Evolutionary conservation across 176 grass and related monocot genomes (phyloP), one percentile per base, ranked within the genome.

Genomic region (Phoenix roebelenii): DNA sequence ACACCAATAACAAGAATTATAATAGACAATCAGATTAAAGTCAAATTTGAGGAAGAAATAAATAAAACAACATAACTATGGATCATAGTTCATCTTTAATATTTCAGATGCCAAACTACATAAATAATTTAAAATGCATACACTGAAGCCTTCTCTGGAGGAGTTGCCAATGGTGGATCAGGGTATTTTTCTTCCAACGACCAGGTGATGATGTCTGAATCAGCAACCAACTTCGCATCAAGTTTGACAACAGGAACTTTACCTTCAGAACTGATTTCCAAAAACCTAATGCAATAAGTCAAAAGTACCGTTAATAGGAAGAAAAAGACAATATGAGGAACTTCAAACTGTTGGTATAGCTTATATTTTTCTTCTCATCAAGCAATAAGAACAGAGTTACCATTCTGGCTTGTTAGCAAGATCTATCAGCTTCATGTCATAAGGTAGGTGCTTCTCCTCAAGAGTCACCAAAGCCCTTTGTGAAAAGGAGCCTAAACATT

Each of bases 131-230:
- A 39, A 55, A 18, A 68, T 15, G 14, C 80, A 50, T 76, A 96
- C 92, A 62, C 35, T 65, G 78, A 90, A 80, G 77, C 80, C 60
- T 90, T 96, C 16, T 90, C 75, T 35, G 72, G 75, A 54, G 87
- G 87, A 69, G 92, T 96, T 67, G 72, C 62, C 66, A 90, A 75
- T 49, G 83, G 19, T 63, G 87, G 92, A 72, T 87, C 67, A 39
- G 87, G 92, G 70, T 88, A 91, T 18, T 83, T 90, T 18, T 97
- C 78, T 85, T 97, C 92, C 82, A 97, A 60, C 58, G 50, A 51
- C 76, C 88, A 73, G 55, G 87, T 80, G 50, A 97, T 97, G 63
- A 80, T 63, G 66, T 91, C 92, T 72, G 92, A 97, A 81, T 97
- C 87, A 72, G 75, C 75, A 54, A 97, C n/a, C 92, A 87, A 97